Conservation (phyloP, 2,329 filamentous ascomycete species). For the Zymoseptoria crescenta region DNA sequence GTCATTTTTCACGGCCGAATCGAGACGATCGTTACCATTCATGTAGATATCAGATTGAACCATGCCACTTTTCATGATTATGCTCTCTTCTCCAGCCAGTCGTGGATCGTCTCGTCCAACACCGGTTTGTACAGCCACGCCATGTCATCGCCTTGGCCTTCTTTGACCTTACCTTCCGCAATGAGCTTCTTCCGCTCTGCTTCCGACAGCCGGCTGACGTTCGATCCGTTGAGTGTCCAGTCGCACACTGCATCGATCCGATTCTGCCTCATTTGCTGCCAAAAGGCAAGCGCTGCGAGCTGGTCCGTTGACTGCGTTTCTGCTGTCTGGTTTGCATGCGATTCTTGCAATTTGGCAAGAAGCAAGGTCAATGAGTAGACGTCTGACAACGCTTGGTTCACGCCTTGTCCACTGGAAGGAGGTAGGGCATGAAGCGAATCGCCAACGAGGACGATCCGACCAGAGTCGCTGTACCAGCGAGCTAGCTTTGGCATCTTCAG, state of each 20-base stretch:
- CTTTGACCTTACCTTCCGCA: constrained; percentile 14
- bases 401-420: constrained; percentile 48
- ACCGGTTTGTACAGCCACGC: constrained; percentile 14
- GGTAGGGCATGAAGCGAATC: constrained; percentile 52
- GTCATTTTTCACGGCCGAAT: background rate
- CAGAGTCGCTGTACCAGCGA: constrained; percentile 36
- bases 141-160: constrained; percentile 13
- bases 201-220: constrained; percentile 18
- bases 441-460: constrained; percentile 47
- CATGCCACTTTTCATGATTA: background rate
- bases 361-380: constrained; percentile 41
- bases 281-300: constrained; percentile 13
- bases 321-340: background rate
- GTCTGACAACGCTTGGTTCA: constrained; percentile 51
- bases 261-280: constrained; percentile 19
- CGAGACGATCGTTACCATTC: constrained; percentile 2
- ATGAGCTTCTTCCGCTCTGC: constrained; percentile 14
- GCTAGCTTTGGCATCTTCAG: constrained; percentile 33
- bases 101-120: constrained; percentile 12
- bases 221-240: constrained; percentile 15
- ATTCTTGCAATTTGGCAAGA: constrained; percentile 9
- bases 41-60: background rate
- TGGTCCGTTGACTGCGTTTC: background rate
- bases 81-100: constrained; percentile 6
- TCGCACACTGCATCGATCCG: constrained; percentile 17